These are phyloP conservation scores for Falciphora oryzae DNA, from an alignment of 2,329 filamentous ascomycete species.

Conservation along the genomic window DNA sequence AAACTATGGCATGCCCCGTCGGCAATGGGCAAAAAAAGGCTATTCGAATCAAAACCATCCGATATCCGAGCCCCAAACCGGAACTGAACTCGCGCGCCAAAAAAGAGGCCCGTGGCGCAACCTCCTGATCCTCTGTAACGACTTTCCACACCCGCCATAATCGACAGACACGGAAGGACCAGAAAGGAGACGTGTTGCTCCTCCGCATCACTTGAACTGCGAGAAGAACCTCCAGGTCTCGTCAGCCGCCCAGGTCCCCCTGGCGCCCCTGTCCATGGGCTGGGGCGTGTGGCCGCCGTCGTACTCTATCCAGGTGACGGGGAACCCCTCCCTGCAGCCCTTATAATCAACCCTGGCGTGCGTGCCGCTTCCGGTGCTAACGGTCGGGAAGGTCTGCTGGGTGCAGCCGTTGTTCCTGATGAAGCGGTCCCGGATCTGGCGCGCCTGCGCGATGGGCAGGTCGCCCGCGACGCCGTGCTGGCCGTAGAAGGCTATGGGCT, in stretches of 20 bases:
- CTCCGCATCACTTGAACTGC: conserved; percentile 1
- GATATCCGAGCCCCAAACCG: no score
- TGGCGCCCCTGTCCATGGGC: conserved; percentile 14
- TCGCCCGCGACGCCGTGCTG: conserved; percentile 21
- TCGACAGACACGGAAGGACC: neutral
- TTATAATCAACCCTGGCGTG: conserved; percentile 18
- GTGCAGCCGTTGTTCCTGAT: conserved; percentile 31
- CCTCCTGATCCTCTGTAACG: no score
- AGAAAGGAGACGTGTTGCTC: neutral
- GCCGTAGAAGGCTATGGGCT: conserved; percentile 4
- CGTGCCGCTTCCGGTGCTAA: conserved; percentile 11
- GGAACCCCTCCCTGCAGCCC: conserved; percentile 25
- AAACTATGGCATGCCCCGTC: no score
- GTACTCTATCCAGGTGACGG: conserved; percentile 27
- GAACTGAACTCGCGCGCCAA: no score
- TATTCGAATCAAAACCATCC: no score
- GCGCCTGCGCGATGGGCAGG: conserved; percentile 26
- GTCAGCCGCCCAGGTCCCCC: conserved; percentile 19
- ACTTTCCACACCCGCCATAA: no score
- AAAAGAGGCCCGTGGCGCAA: no score
- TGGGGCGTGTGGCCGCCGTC: conserved; percentile 22
- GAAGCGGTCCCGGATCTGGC: conserved; percentile 30
- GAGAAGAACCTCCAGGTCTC: conserved; percentile 1
- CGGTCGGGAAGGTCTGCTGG: conserved; percentile 8
- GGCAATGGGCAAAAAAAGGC: no score